phyloP scores from a whole-genome alignment of 495 filamentous ascomycete species.

The Rhizodiscina lignyota region DNA sequence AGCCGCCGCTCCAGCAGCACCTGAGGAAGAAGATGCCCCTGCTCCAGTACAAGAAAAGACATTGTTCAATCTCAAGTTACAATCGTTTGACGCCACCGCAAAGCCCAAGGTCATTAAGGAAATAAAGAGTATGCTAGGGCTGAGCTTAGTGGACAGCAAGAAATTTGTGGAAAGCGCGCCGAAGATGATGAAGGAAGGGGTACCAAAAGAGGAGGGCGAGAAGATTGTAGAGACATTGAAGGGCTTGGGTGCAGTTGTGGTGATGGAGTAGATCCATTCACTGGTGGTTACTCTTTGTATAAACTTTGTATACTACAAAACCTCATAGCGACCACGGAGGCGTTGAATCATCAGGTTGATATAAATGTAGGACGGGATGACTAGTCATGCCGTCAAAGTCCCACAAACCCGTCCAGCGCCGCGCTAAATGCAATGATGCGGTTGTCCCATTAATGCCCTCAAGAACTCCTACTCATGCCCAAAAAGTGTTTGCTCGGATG shows the following conservation, averaged over 20 bases:
- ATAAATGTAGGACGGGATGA: too few species aligned
- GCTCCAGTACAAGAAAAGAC: constrained; percentile 86
- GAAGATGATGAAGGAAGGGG: constrained; percentile 95
- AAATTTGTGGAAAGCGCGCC: constrained; percentile 98
- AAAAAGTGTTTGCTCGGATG: too few species aligned
- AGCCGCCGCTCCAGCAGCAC: constrained; percentile 47
- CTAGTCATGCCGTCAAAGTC: too few species aligned
- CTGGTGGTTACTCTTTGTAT: too few species aligned
- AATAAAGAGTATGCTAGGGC: constrained; percentile 85
- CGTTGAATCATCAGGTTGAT: too few species aligned
- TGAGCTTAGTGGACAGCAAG: constrained; percentile 98
- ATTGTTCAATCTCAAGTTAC: constrained; percentile 86
- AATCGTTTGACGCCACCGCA: constrained; percentile 65
- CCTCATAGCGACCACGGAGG: not conserved
- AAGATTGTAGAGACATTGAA: constrained; percentile 94
- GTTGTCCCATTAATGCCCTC: too few species aligned
- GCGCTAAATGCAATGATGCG: too few species aligned
- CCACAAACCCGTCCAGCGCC: too few species aligned
- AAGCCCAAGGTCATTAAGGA: constrained; percentile 99
- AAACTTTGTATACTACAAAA: too few species aligned
- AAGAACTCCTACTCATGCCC: too few species aligned
- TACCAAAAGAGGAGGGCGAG: constrained; percentile 96
- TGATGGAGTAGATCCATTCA: constrained; percentile 61
- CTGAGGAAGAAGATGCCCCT: constrained; percentile 69
- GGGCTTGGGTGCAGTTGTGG: constrained; percentile 71